Evolutionary conservation across 139 green algal genomes (phyloP).

Genomic region (Diplosphaera chodatii): DNA sequence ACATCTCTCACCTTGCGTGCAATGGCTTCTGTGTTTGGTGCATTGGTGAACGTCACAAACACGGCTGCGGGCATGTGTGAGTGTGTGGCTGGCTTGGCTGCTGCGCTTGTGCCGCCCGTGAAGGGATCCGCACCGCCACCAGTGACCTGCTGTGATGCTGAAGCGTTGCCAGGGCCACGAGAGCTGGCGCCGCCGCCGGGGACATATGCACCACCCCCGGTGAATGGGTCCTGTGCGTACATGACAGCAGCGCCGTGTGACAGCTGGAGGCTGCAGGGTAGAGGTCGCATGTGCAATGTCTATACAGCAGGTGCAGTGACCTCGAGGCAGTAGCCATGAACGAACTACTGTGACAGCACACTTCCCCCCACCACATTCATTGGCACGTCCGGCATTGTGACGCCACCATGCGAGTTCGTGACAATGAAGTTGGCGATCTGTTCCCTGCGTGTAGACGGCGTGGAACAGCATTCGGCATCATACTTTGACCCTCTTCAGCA

Average conservation of each 20-base stretch:
- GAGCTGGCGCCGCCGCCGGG: slow-evolving; percentile 4
- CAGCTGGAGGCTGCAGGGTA: too few species aligned
- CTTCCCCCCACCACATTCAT: slow-evolving; percentile 13
- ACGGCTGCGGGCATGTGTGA: neutral
- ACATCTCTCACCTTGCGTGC: neutral
- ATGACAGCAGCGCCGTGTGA: too few species aligned
- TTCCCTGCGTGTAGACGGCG: slow-evolving; percentile 27
- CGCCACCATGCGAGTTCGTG: slow-evolving; percentile 53
- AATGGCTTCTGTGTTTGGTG: slow-evolving; percentile 1
- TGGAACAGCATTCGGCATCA: too few species aligned
- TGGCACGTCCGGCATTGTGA: neutral
- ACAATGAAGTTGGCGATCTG: slow-evolving; percentile 91
- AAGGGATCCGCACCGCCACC: slow-evolving; percentile 23
- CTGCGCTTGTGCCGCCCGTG: slow-evolving; percentile 13
- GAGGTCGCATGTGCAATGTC: too few species aligned
- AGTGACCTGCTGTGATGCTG: neutral
- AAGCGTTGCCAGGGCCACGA: neutral
- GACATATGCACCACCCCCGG: slow-evolving; percentile 32
- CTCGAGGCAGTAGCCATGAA: too few species aligned
- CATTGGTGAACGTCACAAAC: slow-evolving; percentile 4
- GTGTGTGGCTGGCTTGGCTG: neutral
- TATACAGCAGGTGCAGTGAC: too few species aligned
- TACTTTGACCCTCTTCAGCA: too few species aligned
- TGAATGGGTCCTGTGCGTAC: slow-evolving; percentile 60
- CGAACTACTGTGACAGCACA: too few species aligned